phyloP scores from a whole-genome alignment of 2,329 filamentous ascomycete genomes.

The Paramyrothecium roridum region DNA sequence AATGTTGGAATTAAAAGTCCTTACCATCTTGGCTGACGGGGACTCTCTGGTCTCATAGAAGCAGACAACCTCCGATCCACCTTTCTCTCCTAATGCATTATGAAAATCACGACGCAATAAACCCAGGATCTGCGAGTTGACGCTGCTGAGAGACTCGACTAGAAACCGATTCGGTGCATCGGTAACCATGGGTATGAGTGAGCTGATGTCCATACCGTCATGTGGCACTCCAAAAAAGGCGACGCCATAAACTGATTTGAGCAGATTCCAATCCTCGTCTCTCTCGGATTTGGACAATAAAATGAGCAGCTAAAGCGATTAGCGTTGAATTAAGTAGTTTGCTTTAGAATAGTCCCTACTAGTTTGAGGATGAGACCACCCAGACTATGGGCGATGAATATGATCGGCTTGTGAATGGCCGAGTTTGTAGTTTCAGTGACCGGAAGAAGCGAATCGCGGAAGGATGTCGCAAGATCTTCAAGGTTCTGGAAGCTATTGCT shows the following conservation, averaged over 20 bases:
- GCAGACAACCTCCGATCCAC: neutral
- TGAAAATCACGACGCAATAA: neutral
- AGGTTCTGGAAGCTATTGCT: neutral
- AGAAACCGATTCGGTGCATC: neutral
- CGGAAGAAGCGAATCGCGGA: neutral
- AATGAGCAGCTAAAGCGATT: neutral
- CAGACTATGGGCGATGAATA: neutral
- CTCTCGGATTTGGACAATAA: neutral
- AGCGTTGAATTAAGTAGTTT: neutral
- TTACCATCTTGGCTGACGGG: neutral
- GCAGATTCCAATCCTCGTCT: neutral
- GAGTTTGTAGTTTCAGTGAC: neutral
- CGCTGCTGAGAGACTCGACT: neutral
- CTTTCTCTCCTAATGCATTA: neutral
- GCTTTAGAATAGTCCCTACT: neutral
- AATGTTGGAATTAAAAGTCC: neutral
- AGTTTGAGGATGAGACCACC: neutral
- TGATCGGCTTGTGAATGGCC: neutral
- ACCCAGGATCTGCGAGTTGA: neutral
- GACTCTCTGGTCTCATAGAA: neutral
- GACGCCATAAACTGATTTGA: neutral
- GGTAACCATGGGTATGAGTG: neutral
- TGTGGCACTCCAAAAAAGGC: neutral
- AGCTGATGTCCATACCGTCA: neutral
- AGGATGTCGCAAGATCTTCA: neutral